Conservation (phyloP, 306 rosid genomes). For the Prunus campanulata region DNA sequence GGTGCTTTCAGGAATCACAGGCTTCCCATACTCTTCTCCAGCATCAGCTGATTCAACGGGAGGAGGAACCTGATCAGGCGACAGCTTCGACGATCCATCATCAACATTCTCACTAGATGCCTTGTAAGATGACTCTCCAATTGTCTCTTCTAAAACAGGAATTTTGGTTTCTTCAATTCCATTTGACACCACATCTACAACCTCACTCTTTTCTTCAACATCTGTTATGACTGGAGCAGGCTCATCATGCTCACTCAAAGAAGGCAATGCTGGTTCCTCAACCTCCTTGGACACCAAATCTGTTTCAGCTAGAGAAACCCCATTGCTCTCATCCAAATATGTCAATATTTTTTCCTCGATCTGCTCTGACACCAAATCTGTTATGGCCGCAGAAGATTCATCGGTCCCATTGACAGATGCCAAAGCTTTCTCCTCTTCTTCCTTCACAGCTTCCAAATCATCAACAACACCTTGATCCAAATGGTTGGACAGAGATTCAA, state of each 20-base stretch:
- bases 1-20: slow-evolving; percentile 25
- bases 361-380: not conserved
- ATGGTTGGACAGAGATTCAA: slow-evolving; percentile 4
- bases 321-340: not conserved
- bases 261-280: slow-evolving; percentile 21
- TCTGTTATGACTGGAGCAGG: slow-evolving; percentile 16
- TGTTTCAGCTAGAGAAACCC: slow-evolving; percentile 4
- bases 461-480: not conserved
- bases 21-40: slow-evolving; percentile 16
- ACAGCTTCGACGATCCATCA: not conserved
- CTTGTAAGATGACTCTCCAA: slow-evolving; percentile 33
- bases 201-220: slow-evolving; percentile 22
- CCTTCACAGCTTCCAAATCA: not conserved
- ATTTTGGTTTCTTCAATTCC: slow-evolving; percentile 30
- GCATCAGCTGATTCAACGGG: slow-evolving; percentile 33
- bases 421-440: slow-evolving; percentile 13
- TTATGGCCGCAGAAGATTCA: not conserved
- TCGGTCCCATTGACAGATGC: slow-evolving; percentile 5
- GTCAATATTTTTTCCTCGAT: slow-evolving; percentile 13
- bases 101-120: slow-evolving; percentile 30
- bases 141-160: slow-evolving; percentile 25
- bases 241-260: not conserved
- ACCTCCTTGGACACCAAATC: slow-evolving; percentile 33
- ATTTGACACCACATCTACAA: slow-evolving; percentile 13
- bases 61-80: not conserved